Base-by-base conservation (phyloP, 2,329 filamentous ascomycete species). In the Penicillium vulpinum region DNA sequence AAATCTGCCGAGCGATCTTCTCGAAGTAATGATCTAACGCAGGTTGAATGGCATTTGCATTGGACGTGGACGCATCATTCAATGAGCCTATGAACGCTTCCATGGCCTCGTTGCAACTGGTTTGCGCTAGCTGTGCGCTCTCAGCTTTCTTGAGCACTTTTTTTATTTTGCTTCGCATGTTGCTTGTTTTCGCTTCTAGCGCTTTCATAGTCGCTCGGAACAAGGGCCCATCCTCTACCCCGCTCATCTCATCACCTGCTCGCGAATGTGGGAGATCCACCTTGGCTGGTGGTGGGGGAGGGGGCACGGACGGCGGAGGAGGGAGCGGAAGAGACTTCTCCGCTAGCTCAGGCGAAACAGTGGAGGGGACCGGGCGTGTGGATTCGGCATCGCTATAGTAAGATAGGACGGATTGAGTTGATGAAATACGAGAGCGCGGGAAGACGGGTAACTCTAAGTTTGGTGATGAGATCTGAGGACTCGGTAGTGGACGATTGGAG, bases 1-100 rank as follows among this genome's bases (percentile, higher is more conserved):
- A 78, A 44, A 99, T 97, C 70, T 97, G 91, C 59, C 88, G 87
- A 4, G 93, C 92, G 64, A 96, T 97, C 69, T 92, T 96, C 75
- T 97, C 92, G 69, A 97, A 99, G 73, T 99, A 99, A 74, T 99
- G 92, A 61, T 99, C 94, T 58, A 99, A 83, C 5, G 93, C 94
- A 16, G 94, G 95, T 70, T 96, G 91, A n/a, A 99, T 92, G 0
- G 93, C 94, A 69, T 96, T 96, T 47, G 92, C 90, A 70, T 97
- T 97, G 13, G 92, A 96, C 0, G 86, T 86, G 1, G 92, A 92
- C 0, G 92, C 91, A 70, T 97, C 94, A 60, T 88, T 86, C 31
- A 99, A 79, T 5, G 93, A 88, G 15, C 93, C 90, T 71, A 96
- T 88, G 67, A 99, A 96, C 4, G 85, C 86, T 16, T 84, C 78